Evolutionary conservation across 768 basidiomycete species (phyloP), one percentile per base, ranked within the genome.

Genomic region (Saitozyma sp.): DNA sequence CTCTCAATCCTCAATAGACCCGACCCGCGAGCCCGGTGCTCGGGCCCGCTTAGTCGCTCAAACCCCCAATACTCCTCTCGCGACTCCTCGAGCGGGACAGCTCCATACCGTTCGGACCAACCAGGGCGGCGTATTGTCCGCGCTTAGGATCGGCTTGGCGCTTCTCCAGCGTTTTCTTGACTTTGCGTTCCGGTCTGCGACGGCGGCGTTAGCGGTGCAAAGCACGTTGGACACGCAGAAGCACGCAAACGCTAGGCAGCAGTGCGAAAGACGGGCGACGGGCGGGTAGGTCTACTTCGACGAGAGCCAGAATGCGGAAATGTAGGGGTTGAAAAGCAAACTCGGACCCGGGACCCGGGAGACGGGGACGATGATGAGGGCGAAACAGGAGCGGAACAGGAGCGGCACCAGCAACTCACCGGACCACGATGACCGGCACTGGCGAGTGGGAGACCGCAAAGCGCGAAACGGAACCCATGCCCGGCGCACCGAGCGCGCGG

Each of bases 381-480:
- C 29, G 29, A 5, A 29, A 29, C 29, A 29, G 29, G 29, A 29
- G 29, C 29, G 29, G 45, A 46, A 13, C n/a, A 3, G 11, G 45
- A 11, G 11, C 45, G 45, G 45, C 13, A 6, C 13, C 45, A 3
- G 45, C 11, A 39, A 37, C 80, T 16, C 71, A 79, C 58, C 92
- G 85, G 48, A 98, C 93, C 56, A 98, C 95, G 65, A 98, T 92
- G 69, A 96, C 90, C 2, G 95, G 95, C 0, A 99, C 92, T 1
- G 95, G 92, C 0, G 92, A 93, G 74, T 91, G 92, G 16, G 89
- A 88, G 49, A 96, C 85, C 65, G 90, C 91, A 64, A 77, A 86
- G 77, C 83, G 83, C 0, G 84, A 84, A 8, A 89, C 86, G 20
- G 85, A 86, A 11, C 88, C 88, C 68, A 89, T 84, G 11, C 82